phyloP scores from a whole-genome alignment of 805 yeast genomes.

The Pichia insulana region DNA sequence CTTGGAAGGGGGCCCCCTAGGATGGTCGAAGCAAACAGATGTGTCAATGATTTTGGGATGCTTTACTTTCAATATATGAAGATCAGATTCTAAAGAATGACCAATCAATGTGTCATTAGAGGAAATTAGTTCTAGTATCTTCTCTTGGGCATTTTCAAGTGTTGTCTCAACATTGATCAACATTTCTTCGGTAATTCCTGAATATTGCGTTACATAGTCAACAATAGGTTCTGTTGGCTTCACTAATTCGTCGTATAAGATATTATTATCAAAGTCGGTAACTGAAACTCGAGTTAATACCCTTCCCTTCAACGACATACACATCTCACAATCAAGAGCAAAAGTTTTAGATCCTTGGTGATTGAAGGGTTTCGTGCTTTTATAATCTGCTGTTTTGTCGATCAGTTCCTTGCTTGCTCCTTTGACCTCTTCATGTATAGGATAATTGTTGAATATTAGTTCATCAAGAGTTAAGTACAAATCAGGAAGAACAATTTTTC shows the following conservation, averaged over 20 bases:
- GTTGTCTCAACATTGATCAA: slow-evolving; percentile 56
- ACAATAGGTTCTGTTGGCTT: slow-evolving; percentile 67
- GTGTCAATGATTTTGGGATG: slow-evolving; percentile 81
- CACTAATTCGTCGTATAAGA: slow-evolving; percentile 65
- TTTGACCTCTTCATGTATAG: slow-evolving; percentile 42
- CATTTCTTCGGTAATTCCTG: slow-evolving; percentile 77
- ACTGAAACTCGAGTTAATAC: slow-evolving; percentile 75
- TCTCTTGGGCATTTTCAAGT: slow-evolving; percentile 56
- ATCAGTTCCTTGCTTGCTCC: slow-evolving; percentile 18
- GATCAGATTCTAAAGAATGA: slow-evolving; percentile 82
- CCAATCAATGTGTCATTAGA: slow-evolving; percentile 68
- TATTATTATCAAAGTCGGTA: slow-evolving; percentile 51
- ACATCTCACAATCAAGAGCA: slow-evolving; percentile 94
- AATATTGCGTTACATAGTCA: slow-evolving; percentile 75
- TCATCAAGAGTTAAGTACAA: slow-evolving; percentile 43
- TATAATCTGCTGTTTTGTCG: slow-evolving; percentile 33
- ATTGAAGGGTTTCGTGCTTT: slow-evolving; percentile 42
- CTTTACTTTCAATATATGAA: slow-evolving; percentile 56
- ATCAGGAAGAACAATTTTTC: slow-evolving; percentile 41
- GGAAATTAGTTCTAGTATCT: slow-evolving; percentile 40
- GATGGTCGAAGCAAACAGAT: slow-evolving; percentile 64
- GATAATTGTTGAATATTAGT: slow-evolving; percentile 39
- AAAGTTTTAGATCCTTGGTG: slow-evolving; percentile 57
- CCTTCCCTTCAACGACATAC: slow-evolving; percentile 50
- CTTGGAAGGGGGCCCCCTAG: slow-evolving; percentile 73